Percentiles rank a stretch among this genome's conserved stretches.
These are phyloP conservation scores for Jacaranda copaia DNA, from an alignment of 257 asterid genomes.

Conservation along the genomic window DNA sequence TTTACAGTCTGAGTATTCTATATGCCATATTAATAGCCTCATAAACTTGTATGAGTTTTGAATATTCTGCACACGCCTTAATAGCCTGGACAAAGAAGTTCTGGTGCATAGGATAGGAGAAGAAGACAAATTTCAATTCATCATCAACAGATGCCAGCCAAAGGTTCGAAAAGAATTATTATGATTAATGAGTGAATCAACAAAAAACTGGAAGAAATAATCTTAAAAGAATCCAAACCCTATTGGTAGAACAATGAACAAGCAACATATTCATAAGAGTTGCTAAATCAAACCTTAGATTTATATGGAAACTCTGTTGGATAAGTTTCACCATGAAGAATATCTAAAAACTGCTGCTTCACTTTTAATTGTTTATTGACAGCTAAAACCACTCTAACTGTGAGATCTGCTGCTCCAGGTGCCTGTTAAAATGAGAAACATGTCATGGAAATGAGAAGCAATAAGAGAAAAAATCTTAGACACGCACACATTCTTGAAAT, in stretches of 20 bases:
- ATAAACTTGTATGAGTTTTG: not conserved
- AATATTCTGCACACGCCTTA: slow-evolving; percentile 2
- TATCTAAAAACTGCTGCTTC: slow-evolving; percentile 65
- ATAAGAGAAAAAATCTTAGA: not conserved
- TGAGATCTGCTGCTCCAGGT: slow-evolving; percentile 68
- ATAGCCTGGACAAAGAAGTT: not conserved
- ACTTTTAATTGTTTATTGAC: slow-evolving; percentile 61
- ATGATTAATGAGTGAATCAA: slow-evolving; percentile 7
- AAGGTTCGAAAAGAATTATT: slow-evolving; percentile 5
- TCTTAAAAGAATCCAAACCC: not conserved
- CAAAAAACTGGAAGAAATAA: slow-evolving; percentile 21
- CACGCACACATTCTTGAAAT: not conserved
- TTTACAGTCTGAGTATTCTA: not conserved
- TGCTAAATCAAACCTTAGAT: slow-evolving; percentile 63
- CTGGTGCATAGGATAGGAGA: not conserved
- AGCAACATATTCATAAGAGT: slow-evolving; percentile 18
- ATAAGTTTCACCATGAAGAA: slow-evolving; percentile 58
- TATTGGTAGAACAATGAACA: slow-evolving; percentile 12
- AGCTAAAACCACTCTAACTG: slow-evolving; percentile 72
- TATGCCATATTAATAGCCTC: not conserved
- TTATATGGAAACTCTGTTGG: slow-evolving; percentile 73
- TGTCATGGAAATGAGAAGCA: slow-evolving; percentile 11
- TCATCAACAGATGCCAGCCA: not conserved
- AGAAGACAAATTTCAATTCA: too few species aligned
- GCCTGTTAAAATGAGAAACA: slow-evolving; percentile 53